A percentile compares a stretch with the other conserved stretches of the same genome.
Evolutionary conservation across 1,284 basidiomycete genomes (phyloP).

Genomic region (Austroboletus rostrupii): DNA sequence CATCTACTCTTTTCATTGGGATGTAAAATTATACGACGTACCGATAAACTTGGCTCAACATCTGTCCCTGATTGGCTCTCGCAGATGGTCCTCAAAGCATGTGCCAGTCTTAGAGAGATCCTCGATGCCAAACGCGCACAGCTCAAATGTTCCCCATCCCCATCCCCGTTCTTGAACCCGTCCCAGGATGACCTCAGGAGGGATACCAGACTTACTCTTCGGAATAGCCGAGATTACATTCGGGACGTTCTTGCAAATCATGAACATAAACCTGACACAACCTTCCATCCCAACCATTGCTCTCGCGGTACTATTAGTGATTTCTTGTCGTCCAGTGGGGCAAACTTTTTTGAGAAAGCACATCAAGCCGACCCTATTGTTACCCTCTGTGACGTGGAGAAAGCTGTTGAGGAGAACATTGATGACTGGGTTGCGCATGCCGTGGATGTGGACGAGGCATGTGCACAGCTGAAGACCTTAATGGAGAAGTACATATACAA

Average conservation of each 20-base stretch:
- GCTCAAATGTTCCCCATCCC: neutral
- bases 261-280: neutral
- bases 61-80: neutral
- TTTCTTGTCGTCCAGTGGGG: constrained; percentile 6
- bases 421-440: neutral
- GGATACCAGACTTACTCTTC: neutral
- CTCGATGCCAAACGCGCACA: neutral
- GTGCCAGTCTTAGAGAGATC: neutral
- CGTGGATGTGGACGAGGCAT: constrained; percentile 6
- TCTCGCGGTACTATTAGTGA: constrained; percentile 7
- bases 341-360: constrained; percentile 4
- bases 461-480: neutral
- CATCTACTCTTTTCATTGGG: too few relatives aligned
- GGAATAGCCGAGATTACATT: neutral
- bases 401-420: neutral
- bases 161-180: neutral
- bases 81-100: neutral
- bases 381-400: constrained; percentile 12
- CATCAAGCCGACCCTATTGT: constrained; percentile 10
- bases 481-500: neutral
- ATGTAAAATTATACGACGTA: too few relatives aligned
- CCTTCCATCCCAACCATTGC: neutral
- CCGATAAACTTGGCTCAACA: neutral
- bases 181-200: neutral
- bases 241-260: neutral